phyloP scores from a whole-genome alignment of 2,329 filamentous ascomycete genomes.

The Pseudogymnoascus sp. region DNA sequence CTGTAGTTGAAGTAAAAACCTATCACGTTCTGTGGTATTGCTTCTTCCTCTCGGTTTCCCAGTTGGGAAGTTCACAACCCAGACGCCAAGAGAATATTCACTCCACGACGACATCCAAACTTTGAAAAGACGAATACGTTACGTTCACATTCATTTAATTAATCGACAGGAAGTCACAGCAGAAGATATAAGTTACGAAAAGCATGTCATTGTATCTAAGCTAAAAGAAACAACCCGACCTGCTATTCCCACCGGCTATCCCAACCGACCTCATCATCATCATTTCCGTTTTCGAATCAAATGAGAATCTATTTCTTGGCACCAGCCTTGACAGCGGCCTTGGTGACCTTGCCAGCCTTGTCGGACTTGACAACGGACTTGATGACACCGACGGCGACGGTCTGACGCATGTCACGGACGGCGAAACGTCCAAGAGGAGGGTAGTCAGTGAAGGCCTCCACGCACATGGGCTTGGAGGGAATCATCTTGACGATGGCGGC shows the following conservation, averaged over 20 bases:
- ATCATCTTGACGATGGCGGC: slow-evolving; percentile 99
- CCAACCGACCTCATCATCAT: background rate
- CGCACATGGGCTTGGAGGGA: slow-evolving; percentile 99
- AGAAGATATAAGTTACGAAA: background rate
- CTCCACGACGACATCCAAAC: background rate
- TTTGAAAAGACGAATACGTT: background rate
- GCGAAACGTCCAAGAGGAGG: slow-evolving; percentile 99
- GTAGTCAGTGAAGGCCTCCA: slow-evolving; percentile 99
- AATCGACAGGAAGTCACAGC: background rate
- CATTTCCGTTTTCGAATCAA: background rate
- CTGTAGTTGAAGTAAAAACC: background rate
- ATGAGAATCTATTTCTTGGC: slow-evolving; percentile 30
- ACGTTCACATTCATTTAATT: background rate
- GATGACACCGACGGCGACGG: slow-evolving; percentile 88
- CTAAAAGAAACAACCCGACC: slow-evolving; percentile 8
- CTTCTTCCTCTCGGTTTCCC: background rate
- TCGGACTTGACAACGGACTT: slow-evolving; percentile 53
- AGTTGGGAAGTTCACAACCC: background rate
- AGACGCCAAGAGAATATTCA: background rate
- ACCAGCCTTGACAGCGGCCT: slow-evolving; percentile 34
- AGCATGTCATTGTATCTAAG: slow-evolving; percentile 7
- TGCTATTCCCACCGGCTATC: background rate
- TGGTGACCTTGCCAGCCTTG: slow-evolving; percentile 32
- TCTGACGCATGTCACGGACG: slow-evolving; percentile 96
- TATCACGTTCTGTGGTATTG: background rate